A percentile compares a stretch with the other conserved stretches of the same genome.
These are phyloP conservation scores for Russula abietina DNA, from an alignment of 768 basidiomycete species.

Conservation along the genomic window DNA sequence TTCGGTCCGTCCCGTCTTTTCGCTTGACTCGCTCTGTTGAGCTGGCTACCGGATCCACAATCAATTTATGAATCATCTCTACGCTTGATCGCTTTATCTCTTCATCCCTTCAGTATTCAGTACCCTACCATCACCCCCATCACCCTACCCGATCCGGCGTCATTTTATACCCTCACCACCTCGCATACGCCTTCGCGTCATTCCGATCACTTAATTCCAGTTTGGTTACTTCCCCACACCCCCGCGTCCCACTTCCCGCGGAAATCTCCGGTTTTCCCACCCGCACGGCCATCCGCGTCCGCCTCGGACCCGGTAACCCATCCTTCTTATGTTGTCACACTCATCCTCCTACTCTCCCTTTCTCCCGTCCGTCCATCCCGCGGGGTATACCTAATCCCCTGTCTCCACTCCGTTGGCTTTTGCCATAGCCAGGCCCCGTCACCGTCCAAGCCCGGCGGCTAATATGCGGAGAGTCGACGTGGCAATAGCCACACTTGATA, in stretches of 20 bases:
- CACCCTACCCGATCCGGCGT: neutral
- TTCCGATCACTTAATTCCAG: constrained; percentile 16
- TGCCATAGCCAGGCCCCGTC: neutral
- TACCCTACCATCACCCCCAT: neutral
- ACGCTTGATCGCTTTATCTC: neutral
- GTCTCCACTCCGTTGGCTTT: neutral
- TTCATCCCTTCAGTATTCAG: neutral
- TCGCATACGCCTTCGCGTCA: constrained; percentile 5
- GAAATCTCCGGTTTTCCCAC: constrained; percentile 7
- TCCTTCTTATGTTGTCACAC: neutral
- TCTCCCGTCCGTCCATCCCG: neutral
- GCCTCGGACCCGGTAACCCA: constrained; percentile 12
- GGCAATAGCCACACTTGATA: neutral
- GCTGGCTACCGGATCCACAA: neutral
- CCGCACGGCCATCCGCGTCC: neutral
- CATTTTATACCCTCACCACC: constrained; percentile 2
- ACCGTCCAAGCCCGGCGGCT: neutral
- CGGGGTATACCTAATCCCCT: constrained; percentile 1
- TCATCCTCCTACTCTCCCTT: neutral
- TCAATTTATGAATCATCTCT: neutral
- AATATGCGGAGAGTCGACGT: constrained; percentile 15
- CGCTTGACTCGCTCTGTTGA: neutral
- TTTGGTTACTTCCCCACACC: constrained; percentile 23
- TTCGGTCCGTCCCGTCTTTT: neutral
- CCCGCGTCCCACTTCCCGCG: constrained; percentile 19